Conservation (phyloP, 495 filamentous ascomycete species). For the Lichenothelia convexa region DNA sequence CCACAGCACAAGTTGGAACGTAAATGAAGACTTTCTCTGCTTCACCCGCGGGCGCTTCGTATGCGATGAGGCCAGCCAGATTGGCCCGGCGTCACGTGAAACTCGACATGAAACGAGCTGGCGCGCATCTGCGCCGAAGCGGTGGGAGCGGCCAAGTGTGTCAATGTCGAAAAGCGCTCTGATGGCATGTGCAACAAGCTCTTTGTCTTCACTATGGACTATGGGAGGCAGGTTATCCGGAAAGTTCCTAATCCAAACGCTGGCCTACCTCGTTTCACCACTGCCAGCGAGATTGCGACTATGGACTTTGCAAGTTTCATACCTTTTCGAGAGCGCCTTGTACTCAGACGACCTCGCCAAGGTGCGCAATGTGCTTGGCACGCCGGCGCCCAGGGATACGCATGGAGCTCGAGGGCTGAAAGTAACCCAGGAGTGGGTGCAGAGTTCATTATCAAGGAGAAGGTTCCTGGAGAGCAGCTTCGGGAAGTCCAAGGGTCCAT, state of each 20-base stretch:
- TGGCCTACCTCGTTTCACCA: conserved; percentile 20
- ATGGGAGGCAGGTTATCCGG: conserved; percentile 23
- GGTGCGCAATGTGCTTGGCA: no score
- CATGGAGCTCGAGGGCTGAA: no score
- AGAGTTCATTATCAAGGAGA: no score
- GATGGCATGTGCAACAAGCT: conserved; percentile 27
- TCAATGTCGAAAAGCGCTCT: conserved; percentile 12
- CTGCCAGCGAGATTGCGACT: conserved; percentile 25
- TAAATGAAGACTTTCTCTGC: conserved; percentile 3
- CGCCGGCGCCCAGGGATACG: no score
- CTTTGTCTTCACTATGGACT: conserved; percentile 24
- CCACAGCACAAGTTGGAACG: no score
- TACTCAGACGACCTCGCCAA: no score
- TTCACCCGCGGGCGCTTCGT: conserved; percentile 2
- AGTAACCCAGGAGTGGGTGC: no score
- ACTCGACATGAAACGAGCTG: conserved; percentile 1
- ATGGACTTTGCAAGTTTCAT: conserved; percentile 28
- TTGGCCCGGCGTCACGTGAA: neutral
- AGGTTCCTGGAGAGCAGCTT: no score
- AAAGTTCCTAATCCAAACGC: conserved; percentile 24
- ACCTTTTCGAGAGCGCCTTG: no score
- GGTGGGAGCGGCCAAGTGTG: neutral
- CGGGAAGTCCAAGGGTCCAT: no score
- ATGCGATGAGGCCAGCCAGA: conserved; percentile 1
- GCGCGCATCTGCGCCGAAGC: neutral